Conservation (phyloP, 805 yeast genomes). For the Candida endomychidarum region DNA sequence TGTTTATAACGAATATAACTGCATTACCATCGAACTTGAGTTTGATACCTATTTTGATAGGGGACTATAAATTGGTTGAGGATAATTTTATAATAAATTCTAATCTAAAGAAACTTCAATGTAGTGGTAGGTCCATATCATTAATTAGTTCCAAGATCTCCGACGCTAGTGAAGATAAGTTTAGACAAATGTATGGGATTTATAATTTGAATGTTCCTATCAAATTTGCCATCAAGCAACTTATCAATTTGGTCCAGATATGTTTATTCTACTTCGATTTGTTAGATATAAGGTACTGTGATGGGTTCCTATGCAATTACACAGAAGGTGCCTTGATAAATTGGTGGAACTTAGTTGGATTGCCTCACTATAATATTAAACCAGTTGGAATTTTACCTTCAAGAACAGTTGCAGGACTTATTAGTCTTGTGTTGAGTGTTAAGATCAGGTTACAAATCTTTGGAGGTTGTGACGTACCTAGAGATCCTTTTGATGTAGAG, state of each 20-base stretch:
- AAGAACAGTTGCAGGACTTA: constrained; percentile 70
- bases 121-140: constrained; percentile 84
- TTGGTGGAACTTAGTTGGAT: constrained; percentile 85
- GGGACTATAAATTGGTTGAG: constrained; percentile 53
- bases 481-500: constrained; percentile 81
- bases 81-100: constrained; percentile 68
- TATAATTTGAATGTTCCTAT: constrained; percentile 51
- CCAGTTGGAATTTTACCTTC: constrained; percentile 58
- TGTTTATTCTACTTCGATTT: constrained; percentile 76
- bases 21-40: constrained; percentile 74
- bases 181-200: constrained; percentile 69
- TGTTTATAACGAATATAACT: constrained; percentile 82
- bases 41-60: constrained; percentile 66
- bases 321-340: constrained; percentile 68
- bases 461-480: constrained; percentile 55
- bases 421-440: constrained; percentile 74
- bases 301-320: constrained; percentile 78
- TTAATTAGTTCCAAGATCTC: constrained; percentile 64
- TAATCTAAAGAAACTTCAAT: constrained; percentile 70
- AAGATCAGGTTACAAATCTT: constrained; percentile 53
- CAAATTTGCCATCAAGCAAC: constrained; percentile 66
- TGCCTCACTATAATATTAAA: constrained; percentile 41
- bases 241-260: constrained; percentile 73
- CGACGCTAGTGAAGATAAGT: constrained; percentile 78
- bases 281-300: constrained; percentile 66